phyloP scores from a whole-genome alignment of 495 filamentous ascomycete species.

The Halenospora varia region DNA sequence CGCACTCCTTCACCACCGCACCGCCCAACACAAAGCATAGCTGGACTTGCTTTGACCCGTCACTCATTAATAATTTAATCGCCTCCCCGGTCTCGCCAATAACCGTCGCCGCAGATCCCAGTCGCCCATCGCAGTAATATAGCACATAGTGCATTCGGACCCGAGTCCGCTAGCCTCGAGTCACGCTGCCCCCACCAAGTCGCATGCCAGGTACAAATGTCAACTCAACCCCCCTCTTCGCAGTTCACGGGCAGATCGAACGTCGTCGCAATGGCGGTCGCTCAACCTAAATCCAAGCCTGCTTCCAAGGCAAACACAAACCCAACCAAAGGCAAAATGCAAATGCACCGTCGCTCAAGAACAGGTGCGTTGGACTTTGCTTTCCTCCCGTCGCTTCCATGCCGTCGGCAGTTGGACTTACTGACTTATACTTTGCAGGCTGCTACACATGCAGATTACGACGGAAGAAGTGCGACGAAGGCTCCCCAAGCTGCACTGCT shows the following conservation, averaged over 20 bases:
- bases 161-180: slow-evolving; percentile 13
- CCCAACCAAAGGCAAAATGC: slow-evolving; percentile 53
- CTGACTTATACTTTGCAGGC: slow-evolving; percentile 50
- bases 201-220: slow-evolving; percentile 51
- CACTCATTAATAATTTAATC: slow-evolving; percentile 32
- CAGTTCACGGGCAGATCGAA: slow-evolving; percentile 46
- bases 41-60: slow-evolving; percentile 30
- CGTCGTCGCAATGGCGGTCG: slow-evolving; percentile 55
- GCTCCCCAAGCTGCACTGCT: slow-evolving; percentile 76
- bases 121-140: slow-evolving; percentile 21
- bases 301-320: slow-evolving; percentile 35
- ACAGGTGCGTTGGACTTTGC: slow-evolving; percentile 62
- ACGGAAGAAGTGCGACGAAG: slow-evolving; percentile 97
- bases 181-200: slow-evolving; percentile 33
- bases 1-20: slow-evolving; percentile 1
- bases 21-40: slow-evolving; percentile 21
- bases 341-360: slow-evolving; percentile 89
- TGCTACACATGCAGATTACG: slow-evolving; percentile 96
- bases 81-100: slow-evolving; percentile 28
- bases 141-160: slow-evolving; percentile 3
- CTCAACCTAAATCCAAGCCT: slow-evolving; percentile 52
- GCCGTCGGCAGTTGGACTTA: slow-evolving; percentile 19
- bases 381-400: slow-evolving; percentile 11
- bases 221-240: slow-evolving; percentile 53
- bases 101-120: slow-evolving; percentile 20